Percentiles rank a stretch among this genome's conserved stretches.
phyloP scores from a whole-genome alignment of 169 alveolate genomes.

The Eimeria brunetti region DNA sequence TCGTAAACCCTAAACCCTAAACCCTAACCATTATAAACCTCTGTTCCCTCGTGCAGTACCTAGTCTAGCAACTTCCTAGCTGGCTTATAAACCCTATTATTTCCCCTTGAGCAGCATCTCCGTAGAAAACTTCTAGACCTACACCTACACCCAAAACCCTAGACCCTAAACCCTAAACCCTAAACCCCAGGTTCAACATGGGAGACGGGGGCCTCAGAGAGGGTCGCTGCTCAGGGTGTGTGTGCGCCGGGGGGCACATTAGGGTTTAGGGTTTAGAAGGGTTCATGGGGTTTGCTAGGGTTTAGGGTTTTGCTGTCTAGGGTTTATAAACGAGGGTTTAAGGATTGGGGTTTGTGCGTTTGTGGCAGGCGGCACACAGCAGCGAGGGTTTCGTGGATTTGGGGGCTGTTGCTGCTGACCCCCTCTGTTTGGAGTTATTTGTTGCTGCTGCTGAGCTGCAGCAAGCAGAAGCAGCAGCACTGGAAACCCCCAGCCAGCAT shows the following conservation, averaged over 20 bases:
- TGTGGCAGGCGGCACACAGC: neutral
- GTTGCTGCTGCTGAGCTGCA: neutral
- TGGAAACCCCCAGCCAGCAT: neutral
- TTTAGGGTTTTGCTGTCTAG: neutral
- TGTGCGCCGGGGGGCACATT: too few species aligned
- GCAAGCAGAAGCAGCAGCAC: neutral
- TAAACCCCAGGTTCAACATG: neutral
- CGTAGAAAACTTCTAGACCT: neutral
- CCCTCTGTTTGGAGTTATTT: neutral
- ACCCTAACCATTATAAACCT: neutral
- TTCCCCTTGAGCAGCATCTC: too few species aligned
- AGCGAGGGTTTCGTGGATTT: neutral
- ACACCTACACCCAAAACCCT: neutral
- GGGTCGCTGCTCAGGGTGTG: too few species aligned
- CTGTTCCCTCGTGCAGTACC: too few species aligned
- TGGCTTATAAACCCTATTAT: too few species aligned
- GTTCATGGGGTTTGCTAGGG: slow-evolving; percentile 23
- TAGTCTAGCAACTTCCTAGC: too few species aligned
- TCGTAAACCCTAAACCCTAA: slow-evolving; percentile 5
- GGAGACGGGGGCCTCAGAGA: too few species aligned
- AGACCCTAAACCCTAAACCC: neutral
- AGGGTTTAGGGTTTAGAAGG: slow-evolving; percentile 29
- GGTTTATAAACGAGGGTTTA: neutral
- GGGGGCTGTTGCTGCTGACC: neutral
- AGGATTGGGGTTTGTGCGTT: neutral